Conservation (phyloP, 2,329 filamentous ascomycete genomes). For the Aureobasidium musti region DNA sequence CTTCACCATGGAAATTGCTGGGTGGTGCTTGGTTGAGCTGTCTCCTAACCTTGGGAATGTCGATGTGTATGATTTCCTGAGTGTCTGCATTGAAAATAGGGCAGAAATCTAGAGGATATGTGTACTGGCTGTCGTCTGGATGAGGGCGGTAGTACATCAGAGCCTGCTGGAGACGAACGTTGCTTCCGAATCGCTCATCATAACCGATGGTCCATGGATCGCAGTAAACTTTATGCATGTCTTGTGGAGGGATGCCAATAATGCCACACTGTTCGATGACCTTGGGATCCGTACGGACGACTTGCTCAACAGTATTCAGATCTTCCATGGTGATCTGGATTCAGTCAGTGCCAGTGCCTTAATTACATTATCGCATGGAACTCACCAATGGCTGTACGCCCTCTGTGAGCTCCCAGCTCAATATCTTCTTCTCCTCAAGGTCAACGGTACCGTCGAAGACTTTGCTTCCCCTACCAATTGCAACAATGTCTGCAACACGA, state of each 20-base stretch:
- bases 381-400: constrained; percentile 71
- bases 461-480: constrained; percentile 74
- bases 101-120: constrained; percentile 89
- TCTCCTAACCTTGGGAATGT: constrained; percentile 74
- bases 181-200: constrained; percentile 82
- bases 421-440: constrained; percentile 64
- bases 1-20: constrained; percentile 76
- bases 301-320: constrained; percentile 73
- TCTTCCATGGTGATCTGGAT: constrained; percentile 80
- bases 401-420: constrained; percentile 72
- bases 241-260: constrained; percentile 73
- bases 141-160: constrained; percentile 94
- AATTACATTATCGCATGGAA: neutral
- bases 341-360: neutral
- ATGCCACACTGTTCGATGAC: constrained; percentile 90
- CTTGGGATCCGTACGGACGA: constrained; percentile 74
- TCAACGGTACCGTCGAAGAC: constrained; percentile 83
- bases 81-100: constrained; percentile 86
- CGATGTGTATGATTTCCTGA: constrained; percentile 76
- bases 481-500: constrained; percentile 79
- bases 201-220: constrained; percentile 97
- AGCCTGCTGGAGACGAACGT: constrained; percentile 80
- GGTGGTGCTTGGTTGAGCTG: constrained; percentile 70
- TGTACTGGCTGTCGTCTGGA: constrained; percentile 84
- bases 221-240: constrained; percentile 96